These are phyloP conservation scores for Asclepias syriaca DNA, from an alignment of 257 asterid genomes.

Conservation along the genomic window DNA sequence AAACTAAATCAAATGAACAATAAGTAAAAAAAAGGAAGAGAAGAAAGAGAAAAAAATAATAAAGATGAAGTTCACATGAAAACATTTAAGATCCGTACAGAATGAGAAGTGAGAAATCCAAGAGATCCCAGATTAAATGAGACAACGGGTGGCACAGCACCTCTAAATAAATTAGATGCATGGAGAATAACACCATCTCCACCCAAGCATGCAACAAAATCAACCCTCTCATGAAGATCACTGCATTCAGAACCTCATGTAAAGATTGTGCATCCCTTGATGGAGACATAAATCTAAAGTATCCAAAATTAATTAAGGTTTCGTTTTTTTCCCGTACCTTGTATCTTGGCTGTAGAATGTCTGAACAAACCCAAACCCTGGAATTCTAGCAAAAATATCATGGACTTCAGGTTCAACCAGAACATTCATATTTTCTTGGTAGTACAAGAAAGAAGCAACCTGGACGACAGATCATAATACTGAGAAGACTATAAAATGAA, in stretches of 20 bases:
- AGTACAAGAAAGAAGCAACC: constrained; percentile 87
- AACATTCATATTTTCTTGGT: constrained; percentile 90
- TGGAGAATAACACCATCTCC: constrained; percentile 99
- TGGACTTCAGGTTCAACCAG: constrained; percentile 99
- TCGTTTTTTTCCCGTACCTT: constrained; percentile 46
- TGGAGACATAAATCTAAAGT: neutral
- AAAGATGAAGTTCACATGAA: neutral
- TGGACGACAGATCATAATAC: constrained; percentile 31
- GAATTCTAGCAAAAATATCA: constrained; percentile 85
- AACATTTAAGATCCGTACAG: constrained; percentile 47
- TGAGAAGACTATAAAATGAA: constrained; percentile 1
- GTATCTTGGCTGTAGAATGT: constrained; percentile 98
- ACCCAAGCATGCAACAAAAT: constrained; percentile 96
- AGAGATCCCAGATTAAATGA: constrained; percentile 98
- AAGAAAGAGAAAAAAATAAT: neutral
- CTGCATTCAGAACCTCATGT: constrained; percentile 39
- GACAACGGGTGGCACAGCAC: constrained; percentile 97
- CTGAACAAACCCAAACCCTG: constrained; percentile 97
- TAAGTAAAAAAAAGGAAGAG: constrained; percentile 2
- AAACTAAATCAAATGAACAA: constrained; percentile 47
- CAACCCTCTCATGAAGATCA: constrained; percentile 95
- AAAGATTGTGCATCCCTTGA: constrained; percentile 21
- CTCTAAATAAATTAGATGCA: constrained; percentile 92
- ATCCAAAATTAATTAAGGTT: neutral
- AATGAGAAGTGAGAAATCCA: constrained; percentile 93